Evolutionary conservation across 23 red algal species (phyloP), one percentile per base, ranked within the genome.

Genomic region (Gracilaria gracilis): DNA sequence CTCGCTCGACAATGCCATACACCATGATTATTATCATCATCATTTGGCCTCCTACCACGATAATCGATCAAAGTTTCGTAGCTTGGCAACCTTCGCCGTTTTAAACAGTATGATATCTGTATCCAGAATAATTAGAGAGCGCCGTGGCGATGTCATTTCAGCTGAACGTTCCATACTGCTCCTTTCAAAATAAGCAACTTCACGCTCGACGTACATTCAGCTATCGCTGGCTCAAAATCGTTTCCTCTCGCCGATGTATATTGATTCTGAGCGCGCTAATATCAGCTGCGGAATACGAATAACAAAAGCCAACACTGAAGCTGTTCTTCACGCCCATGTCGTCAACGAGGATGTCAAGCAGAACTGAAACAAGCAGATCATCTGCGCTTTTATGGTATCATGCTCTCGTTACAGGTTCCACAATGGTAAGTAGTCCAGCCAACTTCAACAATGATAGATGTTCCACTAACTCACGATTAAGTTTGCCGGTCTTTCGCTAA

Each of bases 351-450:
- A 80, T 61, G 76, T 27, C 76, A 35, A 19, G 51, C 51, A 55
- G 49, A 55, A 27, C 29, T 7, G 25, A 37, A 1, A 4, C 15
- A 59, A 4, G 17, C 35, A 21, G 54, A 27, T 59, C 28, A 24
- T 61, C 48, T 19, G 25, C 76, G 4, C 23, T 55, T 31, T 32
- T 80, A 23, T 80, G 76, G 76, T 55, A 58, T 16, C 76, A 80
- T 61, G 76, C 76, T 47, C 31, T 80, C 48, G 76, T 80, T 57
- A 48, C 76, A 37, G 76, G 76, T 12, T 80, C 58, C 4, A 58
- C 76, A 32, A 80, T 80, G 76, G 76, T 80, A 80, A 49, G 76
- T 6, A 80, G 8, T 38, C 32, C 47, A 9, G 32, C 76, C 4
- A 34, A 1, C 46, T 42, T 75, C 71, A 12, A 47, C 71, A 9